A percentile compares a stretch with the other conserved stretches of the same genome.
phyloP scores from a whole-genome alignment of 805 yeast species.

The Yarrowia phangngaensis region DNA sequence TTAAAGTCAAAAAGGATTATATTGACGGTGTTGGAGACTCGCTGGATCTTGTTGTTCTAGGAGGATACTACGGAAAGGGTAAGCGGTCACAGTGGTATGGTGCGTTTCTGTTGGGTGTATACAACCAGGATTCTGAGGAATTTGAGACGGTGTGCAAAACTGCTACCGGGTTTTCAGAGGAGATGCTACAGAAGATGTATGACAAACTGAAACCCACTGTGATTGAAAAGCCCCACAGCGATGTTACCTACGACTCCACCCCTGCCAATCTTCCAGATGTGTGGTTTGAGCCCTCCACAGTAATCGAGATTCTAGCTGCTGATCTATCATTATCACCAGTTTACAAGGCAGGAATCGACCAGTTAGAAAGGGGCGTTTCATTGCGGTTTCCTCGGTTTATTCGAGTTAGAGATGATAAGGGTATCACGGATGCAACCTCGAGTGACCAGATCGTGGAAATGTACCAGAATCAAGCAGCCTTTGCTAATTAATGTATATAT shows the following conservation, averaged over 20 bases:
- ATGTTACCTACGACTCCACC: conserved; percentile 59
- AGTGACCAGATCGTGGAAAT: conserved; percentile 81
- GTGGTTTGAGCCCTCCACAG: conserved; percentile 83
- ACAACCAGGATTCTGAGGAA: conserved; percentile 86
- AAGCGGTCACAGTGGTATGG: conserved; percentile 95
- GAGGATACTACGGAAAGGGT: conserved; percentile 91
- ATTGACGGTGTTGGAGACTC: conserved; percentile 95
- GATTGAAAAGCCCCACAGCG: conserved; percentile 58
- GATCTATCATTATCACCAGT: conserved; percentile 85
- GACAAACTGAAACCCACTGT: conserved; percentile 65
- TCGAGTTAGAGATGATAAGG: conserved; percentile 79
- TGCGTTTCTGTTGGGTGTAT: conserved; percentile 86
- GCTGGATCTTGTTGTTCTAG: conserved; percentile 84
- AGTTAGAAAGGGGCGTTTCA: conserved; percentile 78
- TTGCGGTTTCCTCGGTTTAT: conserved; percentile 85
- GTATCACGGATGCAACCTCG: conserved; percentile 78
- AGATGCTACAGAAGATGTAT: conserved; percentile 58
- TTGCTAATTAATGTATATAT: conserved; percentile 27
- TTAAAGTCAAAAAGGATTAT: conserved; percentile 91
- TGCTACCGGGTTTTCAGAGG: conserved; percentile 96
- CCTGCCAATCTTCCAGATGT: conserved; percentile 79
- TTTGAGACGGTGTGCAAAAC: conserved; percentile 94
- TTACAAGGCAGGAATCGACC: conserved; percentile 75
- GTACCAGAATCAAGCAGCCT: conserved; percentile 63
- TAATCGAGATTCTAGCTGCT: conserved; percentile 89